Conservation (phyloP, 495 filamentous ascomycete species). For the Tetracladium marchalianum region DNA sequence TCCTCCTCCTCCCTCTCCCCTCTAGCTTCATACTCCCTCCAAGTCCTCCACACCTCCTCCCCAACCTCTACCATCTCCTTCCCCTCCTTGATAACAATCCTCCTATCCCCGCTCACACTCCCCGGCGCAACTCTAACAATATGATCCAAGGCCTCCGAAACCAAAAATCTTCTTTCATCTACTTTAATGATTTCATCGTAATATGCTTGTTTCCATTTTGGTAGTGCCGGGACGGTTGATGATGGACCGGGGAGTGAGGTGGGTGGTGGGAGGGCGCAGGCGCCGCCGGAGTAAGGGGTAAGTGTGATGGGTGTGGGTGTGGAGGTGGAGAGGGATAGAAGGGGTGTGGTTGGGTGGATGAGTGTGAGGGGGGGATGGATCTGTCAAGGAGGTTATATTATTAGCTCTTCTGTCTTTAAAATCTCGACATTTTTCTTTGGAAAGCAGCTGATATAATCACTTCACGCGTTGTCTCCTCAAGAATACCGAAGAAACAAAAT, state of each 20-base stretch:
- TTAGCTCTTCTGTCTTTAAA: no score
- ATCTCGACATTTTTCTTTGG: no score
- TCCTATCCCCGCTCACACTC: slow-evolving; percentile 10
- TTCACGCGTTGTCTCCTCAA: no score
- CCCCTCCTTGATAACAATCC: slow-evolving; percentile 13
- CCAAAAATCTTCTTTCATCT: slow-evolving; percentile 13
- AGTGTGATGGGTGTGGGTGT: no score
- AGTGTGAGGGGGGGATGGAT: no score
- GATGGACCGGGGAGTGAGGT: background rate
- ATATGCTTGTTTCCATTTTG: slow-evolving; percentile 9
- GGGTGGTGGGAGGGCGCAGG: background rate
- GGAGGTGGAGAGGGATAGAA: no score
- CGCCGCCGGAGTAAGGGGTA: no score
- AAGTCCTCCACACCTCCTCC: slow-evolving; percentile 7
- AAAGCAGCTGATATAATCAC: no score
- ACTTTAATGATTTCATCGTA: slow-evolving; percentile 10
- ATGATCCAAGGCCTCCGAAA: slow-evolving; percentile 10
- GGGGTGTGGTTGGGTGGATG: no score
- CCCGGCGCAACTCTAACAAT: background rate
- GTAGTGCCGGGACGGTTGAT: slow-evolving; percentile 5
- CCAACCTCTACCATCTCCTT: slow-evolving; percentile 7
- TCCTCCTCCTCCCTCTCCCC: slow-evolving; percentile 1
- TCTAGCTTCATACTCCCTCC: slow-evolving; percentile 12
- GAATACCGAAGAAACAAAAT: no score
- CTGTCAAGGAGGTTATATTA: no score